A percentile compares a stretch with the other conserved stretches of the same genome.
Conservation (phyloP, 768 basidiomycete species). For the Pisolithus tinctorius region DNA sequence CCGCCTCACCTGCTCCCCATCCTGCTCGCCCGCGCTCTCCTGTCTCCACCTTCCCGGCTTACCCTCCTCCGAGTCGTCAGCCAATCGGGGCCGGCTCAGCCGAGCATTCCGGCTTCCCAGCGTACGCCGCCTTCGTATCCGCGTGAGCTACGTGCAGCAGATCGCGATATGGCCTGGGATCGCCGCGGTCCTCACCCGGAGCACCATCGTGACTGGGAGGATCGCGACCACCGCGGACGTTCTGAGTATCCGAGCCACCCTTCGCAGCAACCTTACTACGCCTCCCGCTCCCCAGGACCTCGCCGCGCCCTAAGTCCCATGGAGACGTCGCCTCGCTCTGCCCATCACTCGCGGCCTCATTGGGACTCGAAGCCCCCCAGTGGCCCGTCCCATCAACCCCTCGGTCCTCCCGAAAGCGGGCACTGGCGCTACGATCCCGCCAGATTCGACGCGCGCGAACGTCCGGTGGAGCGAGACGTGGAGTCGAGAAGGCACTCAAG, state of each 20-base stretch:
- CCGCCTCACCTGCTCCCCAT: conserved; percentile 53
- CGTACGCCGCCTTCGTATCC: conserved; percentile 56
- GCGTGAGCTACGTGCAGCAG: conserved; percentile 44
- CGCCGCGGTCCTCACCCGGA: conserved; percentile 41
- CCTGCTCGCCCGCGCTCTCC: conserved; percentile 43
- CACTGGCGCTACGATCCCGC: conserved; percentile 58
- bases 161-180: conserved; percentile 56
- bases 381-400: conserved; percentile 22
- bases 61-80: conserved; percentile 41
- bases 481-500: conserved; percentile 31
- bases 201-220: conserved; percentile 48
- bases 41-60: conserved; percentile 40
- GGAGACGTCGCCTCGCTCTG: conserved; percentile 54
- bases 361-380: conserved; percentile 57
- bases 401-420: conserved; percentile 35
- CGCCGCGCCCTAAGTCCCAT: conserved; percentile 44
- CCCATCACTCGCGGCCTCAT: conserved; percentile 34
- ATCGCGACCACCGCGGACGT: conserved; percentile 33
- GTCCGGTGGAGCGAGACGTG: conserved; percentile 21
- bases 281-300: conserved; percentile 30
- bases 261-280: conserved; percentile 27
- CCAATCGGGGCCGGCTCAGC: conserved; percentile 48
- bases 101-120: conserved; percentile 38
- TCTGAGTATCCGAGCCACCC: conserved; percentile 29
- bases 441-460: conserved; percentile 44